Conservation (phyloP, 257 asterid species). For the Schizonepeta tenuifolia region DNA sequence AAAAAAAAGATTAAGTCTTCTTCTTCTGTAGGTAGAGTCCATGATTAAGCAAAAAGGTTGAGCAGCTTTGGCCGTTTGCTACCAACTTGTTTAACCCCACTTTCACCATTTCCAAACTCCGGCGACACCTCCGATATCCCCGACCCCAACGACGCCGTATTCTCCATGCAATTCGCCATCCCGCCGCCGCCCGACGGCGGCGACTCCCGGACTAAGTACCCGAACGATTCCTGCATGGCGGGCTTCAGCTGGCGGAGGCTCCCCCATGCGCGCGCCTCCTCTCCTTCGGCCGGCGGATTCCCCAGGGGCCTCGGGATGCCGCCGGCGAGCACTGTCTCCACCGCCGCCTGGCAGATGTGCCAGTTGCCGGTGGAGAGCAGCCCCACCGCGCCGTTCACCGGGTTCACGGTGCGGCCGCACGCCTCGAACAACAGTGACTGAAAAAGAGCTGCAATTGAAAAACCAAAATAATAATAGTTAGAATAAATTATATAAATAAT, state of each 20-base stretch:
- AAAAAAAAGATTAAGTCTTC: background rate
- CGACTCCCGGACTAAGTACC: conserved; percentile 12
- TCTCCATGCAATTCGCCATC: conserved; percentile 22
- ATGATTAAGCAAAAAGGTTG: conserved; percentile 65
- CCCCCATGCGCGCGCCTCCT: conserved; percentile 22
- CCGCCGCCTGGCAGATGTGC: conserved; percentile 79
- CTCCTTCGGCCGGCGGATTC: conserved; percentile 28
- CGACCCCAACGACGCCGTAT: conserved; percentile 49
- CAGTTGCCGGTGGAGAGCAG: conserved; percentile 71
- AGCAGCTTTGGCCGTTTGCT: conserved; percentile 80
- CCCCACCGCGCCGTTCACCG: conserved; percentile 91
- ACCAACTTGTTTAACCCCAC: conserved; percentile 44
- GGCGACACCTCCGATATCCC: conserved; percentile 57
- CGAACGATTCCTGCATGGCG: conserved; percentile 37
- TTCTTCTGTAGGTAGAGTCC: conserved; percentile 14
- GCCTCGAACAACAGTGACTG: conserved; percentile 85
- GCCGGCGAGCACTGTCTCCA: conserved; percentile 74
- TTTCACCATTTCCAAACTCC: conserved; percentile 44
- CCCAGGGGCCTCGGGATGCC: conserved; percentile 48
- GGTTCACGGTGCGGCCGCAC: conserved; percentile 86
- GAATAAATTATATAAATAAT: too few species aligned
- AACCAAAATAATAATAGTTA: background rate
- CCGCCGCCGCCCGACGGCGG: conserved; percentile 13
- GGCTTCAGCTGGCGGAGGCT: background rate
- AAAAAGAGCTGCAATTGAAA: conserved; percentile 54